These are phyloP conservation scores for Cordyceps fumosorosea DNA, from an alignment of 2,329 filamentous ascomycete genomes.

Conservation along the genomic window DNA sequence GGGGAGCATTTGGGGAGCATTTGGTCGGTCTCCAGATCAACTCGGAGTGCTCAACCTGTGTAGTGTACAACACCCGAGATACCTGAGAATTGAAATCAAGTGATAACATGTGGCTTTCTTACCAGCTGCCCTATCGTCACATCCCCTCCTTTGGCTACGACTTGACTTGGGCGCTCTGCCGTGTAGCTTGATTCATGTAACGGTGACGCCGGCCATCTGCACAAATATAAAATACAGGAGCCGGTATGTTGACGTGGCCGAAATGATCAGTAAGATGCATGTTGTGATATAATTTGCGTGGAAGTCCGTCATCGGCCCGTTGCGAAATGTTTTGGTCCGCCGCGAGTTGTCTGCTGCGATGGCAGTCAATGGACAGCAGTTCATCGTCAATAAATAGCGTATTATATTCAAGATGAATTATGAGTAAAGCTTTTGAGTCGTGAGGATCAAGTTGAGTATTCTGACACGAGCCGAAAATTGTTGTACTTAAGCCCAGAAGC, in stretches of 20 bases:
- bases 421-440: neutral
- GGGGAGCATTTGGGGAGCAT: no score
- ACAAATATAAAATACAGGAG: neutral
- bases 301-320: neutral
- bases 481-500: slow-evolving; percentile 50
- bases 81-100: neutral
- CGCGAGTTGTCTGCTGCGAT: neutral
- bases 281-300: neutral
- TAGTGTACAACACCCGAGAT: neutral
- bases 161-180: neutral
- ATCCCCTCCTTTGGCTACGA: neutral
- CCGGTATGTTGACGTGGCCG: neutral
- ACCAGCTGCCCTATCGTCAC: neutral
- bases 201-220: neutral
- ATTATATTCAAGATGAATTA: neutral
- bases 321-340: neutral
- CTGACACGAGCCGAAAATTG: neutral
- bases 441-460: neutral
- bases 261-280: neutral
- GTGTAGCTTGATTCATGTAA: neutral
- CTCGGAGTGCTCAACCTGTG: neutral
- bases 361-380: neutral
- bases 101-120: neutral
- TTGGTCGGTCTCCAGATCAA: neutral
- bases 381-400: neutral